phyloP scores from a whole-genome alignment of 2,329 filamentous ascomycete species.

The Talaromyces sp. region DNA sequence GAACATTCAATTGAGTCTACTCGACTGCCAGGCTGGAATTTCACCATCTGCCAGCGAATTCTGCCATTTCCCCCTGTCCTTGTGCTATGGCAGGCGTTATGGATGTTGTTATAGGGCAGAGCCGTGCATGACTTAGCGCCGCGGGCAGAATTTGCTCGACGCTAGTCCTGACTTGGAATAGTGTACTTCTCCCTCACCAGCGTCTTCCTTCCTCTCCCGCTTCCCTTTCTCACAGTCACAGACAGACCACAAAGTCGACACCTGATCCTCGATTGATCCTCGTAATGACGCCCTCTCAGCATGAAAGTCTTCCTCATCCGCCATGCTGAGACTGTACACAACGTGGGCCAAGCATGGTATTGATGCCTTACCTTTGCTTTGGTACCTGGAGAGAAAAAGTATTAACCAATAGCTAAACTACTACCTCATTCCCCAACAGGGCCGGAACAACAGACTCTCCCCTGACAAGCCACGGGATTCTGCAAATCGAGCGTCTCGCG shows the following conservation, averaged over 20 bases:
- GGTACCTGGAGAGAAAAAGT: not conserved
- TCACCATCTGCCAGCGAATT: not conserved
- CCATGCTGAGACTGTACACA: constrained; percentile 88
- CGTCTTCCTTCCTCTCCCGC: not conserved
- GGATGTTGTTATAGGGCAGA: not conserved
- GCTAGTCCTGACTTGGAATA: not conserved
- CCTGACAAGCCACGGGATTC: constrained; percentile 73
- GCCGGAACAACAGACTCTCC: constrained; percentile 76
- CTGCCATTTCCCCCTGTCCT: not conserved
- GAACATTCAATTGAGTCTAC: not conserved
- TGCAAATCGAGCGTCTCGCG: constrained; percentile 71
- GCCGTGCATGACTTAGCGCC: not conserved
- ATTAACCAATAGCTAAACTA: constrained; percentile 3
- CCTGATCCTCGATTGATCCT: not conserved
- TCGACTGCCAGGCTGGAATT: not conserved
- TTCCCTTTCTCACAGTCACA: not conserved
- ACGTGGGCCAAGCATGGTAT: constrained; percentile 72
- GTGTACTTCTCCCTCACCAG: not conserved
- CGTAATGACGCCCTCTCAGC: not conserved
- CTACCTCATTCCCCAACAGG: constrained; percentile 36
- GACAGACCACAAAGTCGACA: not conserved
- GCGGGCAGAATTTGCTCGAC: not conserved
- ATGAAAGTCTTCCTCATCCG: constrained; percentile 73
- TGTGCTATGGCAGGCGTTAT: not conserved
- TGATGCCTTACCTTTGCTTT: constrained; percentile 19